Evolutionary conservation across 177 flowering plant genomes (phyloP).

Genomic region (Tripterygium wilfordii): DNA sequence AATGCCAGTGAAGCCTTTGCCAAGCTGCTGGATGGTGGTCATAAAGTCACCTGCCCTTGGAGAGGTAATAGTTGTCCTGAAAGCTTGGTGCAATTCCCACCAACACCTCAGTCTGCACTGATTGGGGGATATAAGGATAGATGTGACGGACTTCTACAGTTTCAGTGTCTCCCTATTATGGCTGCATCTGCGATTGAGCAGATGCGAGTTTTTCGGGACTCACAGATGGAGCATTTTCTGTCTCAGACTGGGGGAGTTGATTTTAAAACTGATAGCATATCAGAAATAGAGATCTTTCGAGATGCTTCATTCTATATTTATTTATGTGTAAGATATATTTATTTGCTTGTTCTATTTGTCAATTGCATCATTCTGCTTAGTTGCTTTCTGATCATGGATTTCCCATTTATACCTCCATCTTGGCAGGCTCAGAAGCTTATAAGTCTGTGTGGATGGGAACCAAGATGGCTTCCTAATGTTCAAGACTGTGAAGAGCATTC

Average conservation of each 20-base stretch:
- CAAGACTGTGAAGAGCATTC: constrained; percentile 97
- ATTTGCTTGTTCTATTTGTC: neutral
- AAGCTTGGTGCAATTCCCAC: constrained; percentile 97
- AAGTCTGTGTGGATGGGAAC: constrained; percentile 99
- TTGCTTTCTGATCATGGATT: neutral
- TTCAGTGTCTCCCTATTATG: constrained; percentile 72
- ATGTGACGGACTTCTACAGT: constrained; percentile 92
- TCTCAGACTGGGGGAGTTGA: constrained; percentile 53
- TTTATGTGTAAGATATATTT: constrained; percentile 51
- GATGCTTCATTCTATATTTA: constrained; percentile 48
- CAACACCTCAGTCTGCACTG: constrained; percentile 88
- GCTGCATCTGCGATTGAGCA: constrained; percentile 76
- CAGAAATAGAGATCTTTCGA: constrained; percentile 44
- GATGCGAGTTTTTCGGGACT: constrained; percentile 57
- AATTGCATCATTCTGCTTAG: neutral
- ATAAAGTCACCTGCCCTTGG: constrained; percentile 79
- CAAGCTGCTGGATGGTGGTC: constrained; percentile 71
- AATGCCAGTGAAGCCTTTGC: constrained; percentile 62
- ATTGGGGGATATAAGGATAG: constrained; percentile 95
- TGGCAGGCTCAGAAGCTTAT: constrained; percentile 85
- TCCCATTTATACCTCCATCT: neutral
- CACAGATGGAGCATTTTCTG: constrained; percentile 70
- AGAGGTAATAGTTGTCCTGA: constrained; percentile 93
- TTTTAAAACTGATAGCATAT: constrained; percentile 46
- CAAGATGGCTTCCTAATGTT: constrained; percentile 88